Evolutionary conservation across 2,329 filamentous ascomycete genomes (phyloP), one percentile per base, ranked within the genome.

Genomic region (Sporothrix pseudoabietina): DNA sequence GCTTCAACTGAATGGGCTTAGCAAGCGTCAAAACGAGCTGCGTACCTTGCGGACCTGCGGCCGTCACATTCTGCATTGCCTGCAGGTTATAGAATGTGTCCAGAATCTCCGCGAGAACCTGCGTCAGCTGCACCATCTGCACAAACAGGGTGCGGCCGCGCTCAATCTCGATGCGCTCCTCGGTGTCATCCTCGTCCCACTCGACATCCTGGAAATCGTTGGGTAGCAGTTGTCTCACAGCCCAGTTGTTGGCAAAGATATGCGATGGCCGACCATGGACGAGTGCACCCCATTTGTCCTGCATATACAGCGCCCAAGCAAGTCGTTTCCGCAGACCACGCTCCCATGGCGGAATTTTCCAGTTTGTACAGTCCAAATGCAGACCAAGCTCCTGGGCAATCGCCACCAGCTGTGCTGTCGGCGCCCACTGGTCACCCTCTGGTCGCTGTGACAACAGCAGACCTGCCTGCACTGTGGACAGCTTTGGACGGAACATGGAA

Each of bases 261-360:
- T 97, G 94, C 4, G 93, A 96, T 0, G 94, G 94, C 12, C 94
- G 90, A 65, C 94, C 94, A 78, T 97, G 92, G 32, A 96, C 90
- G 26, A 97, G 85, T 1, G 94, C 91, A 19, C 92, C 93, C 94
- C 94, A 97, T 81, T 87, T 82, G 76, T 91, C 89, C 77, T 91
- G 89, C 83, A 90, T 88, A 75, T 86, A 91, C 0, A 90, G 79
- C 1, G 86, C 89, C 89, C 90, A 92, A 0, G 87, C 88, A 0
- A 91, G 80, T 16, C 90, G 82, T 77, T 88, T 87, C 16, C 90
- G 82, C 22, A 91, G 81, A 0, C 88, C 87, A 71, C 87, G 85
- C 77, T 91, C 90, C 88, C 89, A 91, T 0, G 82, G 80, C 1
- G 89, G 89, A 57, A 91, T 87, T 12, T 86, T 84, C 90, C 90